Evolutionary conservation across 495 filamentous ascomycete species (phyloP), one percentile per base, ranked within the genome.

Genomic region (Podospora anserina): DNA sequence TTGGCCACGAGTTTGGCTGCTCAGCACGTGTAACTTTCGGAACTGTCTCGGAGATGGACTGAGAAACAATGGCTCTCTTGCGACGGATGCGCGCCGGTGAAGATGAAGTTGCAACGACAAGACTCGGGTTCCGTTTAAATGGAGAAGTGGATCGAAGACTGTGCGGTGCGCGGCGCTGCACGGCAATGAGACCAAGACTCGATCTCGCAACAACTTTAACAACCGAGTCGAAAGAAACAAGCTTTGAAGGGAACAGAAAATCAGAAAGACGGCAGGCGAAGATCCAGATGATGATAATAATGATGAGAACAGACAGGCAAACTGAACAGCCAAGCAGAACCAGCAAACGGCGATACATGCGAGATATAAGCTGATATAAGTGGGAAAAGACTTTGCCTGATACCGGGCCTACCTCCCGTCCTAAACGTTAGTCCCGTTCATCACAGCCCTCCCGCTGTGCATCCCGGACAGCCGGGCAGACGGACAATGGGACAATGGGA

Each of bases 111-210:
- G 39, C 39, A 11, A 49, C 9, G 39, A 49, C 39, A 49, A 49
- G 39, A 49, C 13, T 49, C 13, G 39, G 39, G 56, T 58, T 58
- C 23, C 19, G 19, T 20, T 58, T n/a, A 58, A 27, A 6, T 32
- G 30, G 30, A 28, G 59, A 61, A 61, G 59, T 61, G 59, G 59
- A 61, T 61, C 2, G 13, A 61, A 34, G 39, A 18, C 39, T 49
- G 39, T 49, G 39, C 39, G 39, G 39, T 49, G 39, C 13, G 39
- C 39, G 39, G 39, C 13, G 39, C 39, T 49, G 39, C 39, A 49
- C 39, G 39, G 15, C 39, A 49, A 32, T 5, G 30, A 49, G 39
- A 49, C 39, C 39, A 49, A 49, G 39, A 49, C 39, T 49, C 39
- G 39, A 3, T 11, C 39, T 49, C 39, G 39, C 39, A 49, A 49